phyloP scores from a whole-genome alignment of 2,329 filamentous ascomycete species.

The Colletotrichum liriopes region DNA sequence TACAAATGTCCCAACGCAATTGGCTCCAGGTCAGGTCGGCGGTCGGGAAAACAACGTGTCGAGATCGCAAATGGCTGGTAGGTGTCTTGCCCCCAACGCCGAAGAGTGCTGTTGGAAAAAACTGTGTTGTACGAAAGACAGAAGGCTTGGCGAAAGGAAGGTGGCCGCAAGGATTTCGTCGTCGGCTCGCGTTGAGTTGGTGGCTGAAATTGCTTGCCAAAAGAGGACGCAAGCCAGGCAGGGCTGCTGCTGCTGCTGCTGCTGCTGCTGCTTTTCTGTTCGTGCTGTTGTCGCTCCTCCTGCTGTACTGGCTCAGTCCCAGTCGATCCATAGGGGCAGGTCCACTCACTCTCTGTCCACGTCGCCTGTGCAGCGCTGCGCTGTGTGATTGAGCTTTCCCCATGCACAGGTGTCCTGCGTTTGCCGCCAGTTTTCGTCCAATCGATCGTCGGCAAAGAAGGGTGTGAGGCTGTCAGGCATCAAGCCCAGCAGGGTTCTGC shows the following conservation, averaged over 20 bases:
- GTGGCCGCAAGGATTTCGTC: constrained; percentile 29
- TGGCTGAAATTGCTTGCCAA: constrained; percentile 10
- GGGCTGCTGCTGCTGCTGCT: too few species aligned
- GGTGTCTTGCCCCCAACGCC: background rate
- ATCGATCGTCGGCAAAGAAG: background rate
- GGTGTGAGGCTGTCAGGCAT: constrained; percentile 34
- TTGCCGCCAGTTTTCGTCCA: constrained; percentile 38
- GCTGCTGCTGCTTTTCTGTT: background rate
- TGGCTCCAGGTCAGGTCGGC: background rate
- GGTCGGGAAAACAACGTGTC: constrained; percentile 11
- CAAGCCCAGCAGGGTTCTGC: constrained; percentile 24
- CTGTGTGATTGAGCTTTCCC: constrained; percentile 17
- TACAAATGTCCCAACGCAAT: constrained; percentile 2
- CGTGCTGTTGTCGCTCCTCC: background rate
- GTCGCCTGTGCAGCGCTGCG: background rate
- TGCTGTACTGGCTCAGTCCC: too few species aligned
- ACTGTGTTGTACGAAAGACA: constrained; percentile 6
- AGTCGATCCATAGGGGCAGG: background rate
- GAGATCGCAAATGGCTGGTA: constrained; percentile 2
- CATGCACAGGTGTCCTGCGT: constrained; percentile 11
- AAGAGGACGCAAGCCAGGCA: background rate
- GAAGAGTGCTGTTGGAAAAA: background rate
- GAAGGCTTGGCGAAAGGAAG: constrained; percentile 8
- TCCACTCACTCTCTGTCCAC: background rate
- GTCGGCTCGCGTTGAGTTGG: constrained; percentile 12